phyloP scores from a whole-genome alignment of 805 yeast species.

The Millerozyma acaciae region DNA sequence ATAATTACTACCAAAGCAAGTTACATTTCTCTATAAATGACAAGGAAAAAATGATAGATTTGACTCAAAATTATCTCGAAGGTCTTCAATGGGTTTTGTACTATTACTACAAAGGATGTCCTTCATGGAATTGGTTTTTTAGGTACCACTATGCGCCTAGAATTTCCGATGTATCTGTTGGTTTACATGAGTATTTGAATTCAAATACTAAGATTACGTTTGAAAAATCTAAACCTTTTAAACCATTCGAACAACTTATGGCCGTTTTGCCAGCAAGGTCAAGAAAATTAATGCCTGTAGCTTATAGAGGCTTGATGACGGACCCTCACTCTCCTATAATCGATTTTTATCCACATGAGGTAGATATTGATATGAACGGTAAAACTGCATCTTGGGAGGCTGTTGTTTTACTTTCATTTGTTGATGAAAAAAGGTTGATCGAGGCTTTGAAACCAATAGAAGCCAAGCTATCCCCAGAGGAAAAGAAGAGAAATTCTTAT shows the following conservation, averaged over 20 bases:
- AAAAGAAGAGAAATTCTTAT: conserved; percentile 65
- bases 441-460: conserved; percentile 71
- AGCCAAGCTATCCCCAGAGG: conserved; percentile 60
- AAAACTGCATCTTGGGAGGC: conserved; percentile 98
- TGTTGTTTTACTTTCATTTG: conserved; percentile 87
- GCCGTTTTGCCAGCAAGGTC: conserved; percentile 96
- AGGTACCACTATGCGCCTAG: conserved; percentile 91
- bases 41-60: conserved; percentile 52
- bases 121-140: conserved; percentile 96
- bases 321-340: conserved; percentile 81
- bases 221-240: conserved; percentile 72
- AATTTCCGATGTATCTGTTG: conserved; percentile 78
- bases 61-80: conserved; percentile 80
- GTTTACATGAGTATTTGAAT: conserved; percentile 53
- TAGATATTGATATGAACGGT: conserved; percentile 87
- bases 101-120: conserved; percentile 86
- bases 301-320: conserved; percentile 78
- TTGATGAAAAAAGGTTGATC: conserved; percentile 72
- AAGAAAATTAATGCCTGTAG: conserved; percentile 67
- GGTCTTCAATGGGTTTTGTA: conserved; percentile 96
- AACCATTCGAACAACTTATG: conserved; percentile 95
- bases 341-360: conserved; percentile 88
- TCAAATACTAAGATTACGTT: conserved; percentile 38
- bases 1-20: conserved; percentile 79
- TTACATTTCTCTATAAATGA: conserved; percentile 64